Percentiles rank a stretch among this genome's conserved stretches.
Conservation (phyloP, 495 filamentous ascomycete species). For the Penicillium diatomitis region DNA sequence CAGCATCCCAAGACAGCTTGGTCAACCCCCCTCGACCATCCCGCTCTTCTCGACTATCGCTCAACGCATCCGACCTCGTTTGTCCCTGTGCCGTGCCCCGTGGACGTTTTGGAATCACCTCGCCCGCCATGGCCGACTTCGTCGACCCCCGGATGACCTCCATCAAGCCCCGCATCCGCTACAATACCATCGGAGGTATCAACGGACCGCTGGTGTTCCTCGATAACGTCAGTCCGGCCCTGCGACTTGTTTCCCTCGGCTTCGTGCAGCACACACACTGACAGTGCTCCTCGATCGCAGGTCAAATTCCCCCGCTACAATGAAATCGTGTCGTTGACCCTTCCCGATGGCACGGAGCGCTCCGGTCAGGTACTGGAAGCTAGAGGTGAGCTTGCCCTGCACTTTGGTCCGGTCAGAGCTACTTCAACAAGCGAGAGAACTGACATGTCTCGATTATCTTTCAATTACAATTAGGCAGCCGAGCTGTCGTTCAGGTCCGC, state of each 20-base stretch:
- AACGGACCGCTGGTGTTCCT: constrained; percentile 97
- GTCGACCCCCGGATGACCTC: constrained; percentile 72
- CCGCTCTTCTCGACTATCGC: constrained; percentile 6
- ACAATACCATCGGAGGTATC: constrained; percentile 97
- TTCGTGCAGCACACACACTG: too few species aligned
- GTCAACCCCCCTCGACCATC: constrained; percentile 16
- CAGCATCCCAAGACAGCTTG: constrained; percentile 13
- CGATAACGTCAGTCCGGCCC: constrained; percentile 60
- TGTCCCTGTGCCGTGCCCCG: constrained; percentile 4
- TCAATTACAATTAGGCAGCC: constrained; percentile 50
- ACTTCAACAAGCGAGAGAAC: neutral
- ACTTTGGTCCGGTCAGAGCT: neutral
- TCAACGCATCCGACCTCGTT: constrained; percentile 6
- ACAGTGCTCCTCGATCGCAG: constrained; percentile 24
- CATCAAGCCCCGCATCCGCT: constrained; percentile 78
- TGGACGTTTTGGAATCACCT: constrained; percentile 17
- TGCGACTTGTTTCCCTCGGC: neutral
- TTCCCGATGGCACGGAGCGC: constrained; percentile 89
- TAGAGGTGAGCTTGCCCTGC: constrained; percentile 53
- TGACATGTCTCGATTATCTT: constrained; percentile 1
- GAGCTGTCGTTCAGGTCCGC: constrained; percentile 82
- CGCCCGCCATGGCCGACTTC: constrained; percentile 47
- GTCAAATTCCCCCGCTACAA: constrained; percentile 97
- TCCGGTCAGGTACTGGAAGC: constrained; percentile 96
- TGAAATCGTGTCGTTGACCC: constrained; percentile 92